A percentile compares a stretch with the other conserved stretches of the same genome.
These are phyloP conservation scores for Pichia californica DNA, from an alignment of 805 yeast genomes.

Conservation along the genomic window DNA sequence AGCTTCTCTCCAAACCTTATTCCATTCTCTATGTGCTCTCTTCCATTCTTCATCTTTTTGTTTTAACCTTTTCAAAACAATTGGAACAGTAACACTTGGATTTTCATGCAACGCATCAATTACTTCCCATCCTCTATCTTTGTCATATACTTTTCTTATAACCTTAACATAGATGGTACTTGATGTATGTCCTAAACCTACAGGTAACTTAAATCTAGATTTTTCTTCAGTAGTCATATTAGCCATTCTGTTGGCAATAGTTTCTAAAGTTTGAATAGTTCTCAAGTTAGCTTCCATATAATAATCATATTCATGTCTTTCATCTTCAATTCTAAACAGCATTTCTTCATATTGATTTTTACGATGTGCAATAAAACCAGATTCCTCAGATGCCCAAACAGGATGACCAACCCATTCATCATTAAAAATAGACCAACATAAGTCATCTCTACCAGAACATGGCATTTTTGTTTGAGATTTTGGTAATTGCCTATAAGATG, in stretches of 20 bases:
- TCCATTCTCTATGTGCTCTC: conserved; percentile 97
- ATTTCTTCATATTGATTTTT: conserved; percentile 98
- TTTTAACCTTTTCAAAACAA: conserved; percentile 84
- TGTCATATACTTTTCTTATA: conserved; percentile 85
- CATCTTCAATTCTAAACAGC: conserved; percentile 91
- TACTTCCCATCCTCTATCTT: conserved; percentile 92
- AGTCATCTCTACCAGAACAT: conserved; percentile 95
- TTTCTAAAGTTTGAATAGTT: conserved; percentile 91
- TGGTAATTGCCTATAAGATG: conserved; percentile 88
- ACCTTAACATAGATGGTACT: conserved; percentile 90
- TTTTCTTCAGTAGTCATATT: conserved; percentile 91
- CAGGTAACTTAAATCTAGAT: conserved; percentile 70
- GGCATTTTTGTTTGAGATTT: conserved; percentile 95
- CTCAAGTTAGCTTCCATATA: conserved; percentile 92
- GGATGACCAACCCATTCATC: conserved; percentile 99
- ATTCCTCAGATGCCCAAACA: conserved; percentile 99
- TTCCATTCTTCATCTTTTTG: conserved; percentile 99
- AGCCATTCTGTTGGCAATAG: conserved; percentile 88
- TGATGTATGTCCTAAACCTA: conserved; percentile 90
- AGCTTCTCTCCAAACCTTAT: conserved; percentile 97
- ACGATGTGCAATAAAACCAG: conserved; percentile 98
- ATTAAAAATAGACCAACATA: conserved; percentile 98
- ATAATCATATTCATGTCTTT: conserved; percentile 93
- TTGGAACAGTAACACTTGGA: conserved; percentile 93
- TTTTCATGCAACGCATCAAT: conserved; percentile 92